A percentile compares a stretch with the other conserved stretches of the same genome.
These are phyloP conservation scores for Malus sieversii DNA, from an alignment of 306 rosid species.

Conservation along the genomic window DNA sequence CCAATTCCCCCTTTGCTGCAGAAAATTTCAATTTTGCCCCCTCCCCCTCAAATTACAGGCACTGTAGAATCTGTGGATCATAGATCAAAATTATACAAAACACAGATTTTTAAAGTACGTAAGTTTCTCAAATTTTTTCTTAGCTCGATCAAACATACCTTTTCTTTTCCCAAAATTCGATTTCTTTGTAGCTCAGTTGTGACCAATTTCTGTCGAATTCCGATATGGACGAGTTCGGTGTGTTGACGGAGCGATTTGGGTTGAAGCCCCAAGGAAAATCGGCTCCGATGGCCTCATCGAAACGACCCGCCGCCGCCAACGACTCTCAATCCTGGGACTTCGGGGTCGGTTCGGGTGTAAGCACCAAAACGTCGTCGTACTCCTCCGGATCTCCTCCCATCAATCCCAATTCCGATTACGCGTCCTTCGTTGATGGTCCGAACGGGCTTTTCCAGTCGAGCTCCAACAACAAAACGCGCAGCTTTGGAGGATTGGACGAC, in stretches of 20 bases:
- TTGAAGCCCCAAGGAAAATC: constrained; percentile 82
- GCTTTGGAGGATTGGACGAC: constrained; percentile 33
- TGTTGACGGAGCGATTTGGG: constrained; percentile 67
- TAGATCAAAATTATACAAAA: neutral
- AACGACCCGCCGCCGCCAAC: constrained; percentile 18
- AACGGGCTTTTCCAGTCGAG: constrained; percentile 2
- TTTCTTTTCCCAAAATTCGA: neutral
- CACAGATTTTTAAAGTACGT: neutral
- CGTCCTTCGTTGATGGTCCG: constrained; percentile 21
- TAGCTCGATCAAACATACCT: neutral
- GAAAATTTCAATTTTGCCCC: too few species aligned
- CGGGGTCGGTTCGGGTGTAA: constrained; percentile 23
- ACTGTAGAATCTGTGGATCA: neutral
- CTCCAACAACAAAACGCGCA: constrained; percentile 15
- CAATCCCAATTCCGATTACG: constrained; percentile 23
- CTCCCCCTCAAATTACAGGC: neutral
- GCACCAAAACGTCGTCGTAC: constrained; percentile 29
- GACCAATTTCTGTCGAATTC: neutral
- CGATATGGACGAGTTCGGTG: constrained; percentile 84
- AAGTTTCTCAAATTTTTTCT: neutral
- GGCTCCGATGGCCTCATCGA: constrained; percentile 81
- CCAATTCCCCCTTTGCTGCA: neutral
- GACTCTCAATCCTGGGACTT: constrained; percentile 8
- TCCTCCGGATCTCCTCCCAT: constrained; percentile 30
- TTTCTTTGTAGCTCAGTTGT: constrained; percentile 1